These are phyloP conservation scores for Dothistroma pini DNA, from an alignment of 2,329 filamentous ascomycete species.

Conservation along the genomic window DNA sequence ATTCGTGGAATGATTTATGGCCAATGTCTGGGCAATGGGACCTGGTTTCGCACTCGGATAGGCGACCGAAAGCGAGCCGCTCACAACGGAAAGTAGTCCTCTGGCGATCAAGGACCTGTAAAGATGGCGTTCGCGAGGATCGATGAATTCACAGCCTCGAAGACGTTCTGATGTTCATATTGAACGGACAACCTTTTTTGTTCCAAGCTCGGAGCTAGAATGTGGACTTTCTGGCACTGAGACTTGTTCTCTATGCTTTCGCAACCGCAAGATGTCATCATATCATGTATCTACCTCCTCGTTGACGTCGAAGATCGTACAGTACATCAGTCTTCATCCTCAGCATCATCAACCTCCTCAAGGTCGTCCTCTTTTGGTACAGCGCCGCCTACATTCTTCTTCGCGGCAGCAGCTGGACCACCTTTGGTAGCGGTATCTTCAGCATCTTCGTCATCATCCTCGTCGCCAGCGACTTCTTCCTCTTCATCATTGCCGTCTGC, in stretches of 20 bases:
- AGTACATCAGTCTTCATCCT: constrained; percentile 18
- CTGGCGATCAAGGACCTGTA: neutral
- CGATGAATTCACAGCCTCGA: neutral
- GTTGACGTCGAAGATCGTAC: neutral
- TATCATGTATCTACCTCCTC: neutral
- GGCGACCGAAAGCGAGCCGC: too few species aligned
- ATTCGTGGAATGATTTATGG: neutral
- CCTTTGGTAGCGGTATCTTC: constrained; percentile 29
- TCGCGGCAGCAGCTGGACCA: constrained; percentile 31
- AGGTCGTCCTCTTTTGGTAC: constrained; percentile 33
- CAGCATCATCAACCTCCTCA: constrained; percentile 19
- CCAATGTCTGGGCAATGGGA: neutral
- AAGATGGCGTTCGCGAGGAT: neutral
- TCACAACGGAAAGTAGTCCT: neutral
- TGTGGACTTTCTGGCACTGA: neutral
- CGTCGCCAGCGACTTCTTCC: constrained; percentile 31
- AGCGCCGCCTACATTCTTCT: constrained; percentile 27
- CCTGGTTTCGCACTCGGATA: neutral
- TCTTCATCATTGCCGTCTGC: constrained; percentile 24
- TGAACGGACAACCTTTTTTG: neutral
- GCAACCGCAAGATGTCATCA: neutral
- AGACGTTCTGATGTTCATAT: neutral
- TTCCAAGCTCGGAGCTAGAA: neutral
- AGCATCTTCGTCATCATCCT: constrained; percentile 32
- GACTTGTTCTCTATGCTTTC: neutral